Evolutionary conservation across 345 rosid species (phyloP).

Genomic region (Gossypium sturtianum): DNA sequence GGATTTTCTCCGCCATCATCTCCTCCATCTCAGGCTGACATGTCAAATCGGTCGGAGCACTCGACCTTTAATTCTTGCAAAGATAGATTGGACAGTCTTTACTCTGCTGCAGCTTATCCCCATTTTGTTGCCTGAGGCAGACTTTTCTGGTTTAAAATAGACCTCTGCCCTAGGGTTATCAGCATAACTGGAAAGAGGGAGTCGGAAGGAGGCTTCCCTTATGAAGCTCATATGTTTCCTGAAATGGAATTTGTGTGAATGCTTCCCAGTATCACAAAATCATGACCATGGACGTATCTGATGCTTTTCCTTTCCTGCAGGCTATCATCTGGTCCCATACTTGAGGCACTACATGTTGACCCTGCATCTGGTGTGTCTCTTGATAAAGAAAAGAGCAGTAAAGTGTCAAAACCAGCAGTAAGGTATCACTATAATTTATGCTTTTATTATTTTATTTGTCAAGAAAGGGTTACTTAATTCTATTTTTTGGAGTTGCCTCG

Average conservation of each 20-base stretch:
- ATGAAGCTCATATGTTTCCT: slow-evolving; percentile 37
- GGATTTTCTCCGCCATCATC: slow-evolving; percentile 90
- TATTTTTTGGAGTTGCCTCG: not conserved
- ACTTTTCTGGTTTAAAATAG: slow-evolving; percentile 46
- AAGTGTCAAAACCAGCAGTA: slow-evolving; percentile 43
- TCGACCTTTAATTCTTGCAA: slow-evolving; percentile 95
- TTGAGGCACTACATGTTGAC: slow-evolving; percentile 95
- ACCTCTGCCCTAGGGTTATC: slow-evolving; percentile 47
- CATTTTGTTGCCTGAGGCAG: slow-evolving; percentile 57
- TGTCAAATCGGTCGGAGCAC: slow-evolving; percentile 97
- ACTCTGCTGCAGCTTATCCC: slow-evolving; percentile 68
- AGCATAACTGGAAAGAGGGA: slow-evolving; percentile 49
- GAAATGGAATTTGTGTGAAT: slow-evolving; percentile 24
- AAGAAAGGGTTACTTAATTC: not conserved
- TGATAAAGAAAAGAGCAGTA: slow-evolving; percentile 62
- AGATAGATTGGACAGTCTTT: slow-evolving; percentile 87
- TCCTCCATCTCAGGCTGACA: slow-evolving; percentile 65
- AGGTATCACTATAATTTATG: slow-evolving; percentile 35
- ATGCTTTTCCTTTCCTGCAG: slow-evolving; percentile 63
- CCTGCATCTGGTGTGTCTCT: slow-evolving; percentile 91
- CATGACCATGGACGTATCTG: slow-evolving; percentile 28
- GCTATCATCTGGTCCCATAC: slow-evolving; percentile 74
- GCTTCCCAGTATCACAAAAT: slow-evolving; percentile 16
- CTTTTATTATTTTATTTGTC: not conserved
- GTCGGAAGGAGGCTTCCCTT: slow-evolving; percentile 52